phyloP scores from a whole-genome alignment of 2,329 filamentous ascomycete species.

The Iodosphaeria phyllophila region DNA sequence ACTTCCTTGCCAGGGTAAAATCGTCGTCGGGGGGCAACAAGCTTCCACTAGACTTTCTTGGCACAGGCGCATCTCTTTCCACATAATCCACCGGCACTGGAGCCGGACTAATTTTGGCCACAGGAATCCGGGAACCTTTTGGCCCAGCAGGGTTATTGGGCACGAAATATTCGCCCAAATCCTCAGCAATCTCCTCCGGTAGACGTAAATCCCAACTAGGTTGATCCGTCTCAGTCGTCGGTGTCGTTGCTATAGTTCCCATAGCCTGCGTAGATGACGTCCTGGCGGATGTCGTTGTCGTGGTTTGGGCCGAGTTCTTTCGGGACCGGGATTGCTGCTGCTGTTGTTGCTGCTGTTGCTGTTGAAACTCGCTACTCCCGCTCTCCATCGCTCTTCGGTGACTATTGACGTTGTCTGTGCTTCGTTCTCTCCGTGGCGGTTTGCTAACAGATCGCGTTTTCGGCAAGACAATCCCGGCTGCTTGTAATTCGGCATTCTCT shows the following conservation, averaged over 20 bases:
- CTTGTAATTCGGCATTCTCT: constrained; percentile 63
- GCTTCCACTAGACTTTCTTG: constrained; percentile 39
- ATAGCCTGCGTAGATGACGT: too few relatives aligned
- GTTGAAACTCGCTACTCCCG: too few relatives aligned
- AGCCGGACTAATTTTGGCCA: constrained; percentile 61
- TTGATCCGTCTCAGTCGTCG: constrained; percentile 15
- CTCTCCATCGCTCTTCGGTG: constrained; percentile 15
- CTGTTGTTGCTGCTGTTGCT: too few relatives aligned
- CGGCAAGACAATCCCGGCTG: constrained; percentile 50
- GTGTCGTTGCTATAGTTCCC: constrained; percentile 15
- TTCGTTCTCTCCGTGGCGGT: constrained; percentile 23
- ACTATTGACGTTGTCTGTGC: constrained; percentile 15
- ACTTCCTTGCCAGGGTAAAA: constrained; percentile 34
- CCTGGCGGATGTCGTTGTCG: constrained; percentile 9
- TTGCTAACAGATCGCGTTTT: constrained; percentile 33
- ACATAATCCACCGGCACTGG: constrained; percentile 55
- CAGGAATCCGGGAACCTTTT: constrained; percentile 67
- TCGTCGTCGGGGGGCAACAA: constrained; percentile 27
- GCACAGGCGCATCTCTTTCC: constrained; percentile 53
- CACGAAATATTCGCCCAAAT: constrained; percentile 33
- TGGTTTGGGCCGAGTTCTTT: constrained; percentile 29
- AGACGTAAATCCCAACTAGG: constrained; percentile 54
- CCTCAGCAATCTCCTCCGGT: constrained; percentile 58
- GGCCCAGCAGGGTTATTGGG: constrained; percentile 23
- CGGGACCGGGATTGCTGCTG: constrained; percentile 15